A percentile compares a stretch with the other conserved stretches of the same genome.
Conservation (phyloP, 2,329 filamentous ascomycete species). For the Cytospora chrysosperma region DNA sequence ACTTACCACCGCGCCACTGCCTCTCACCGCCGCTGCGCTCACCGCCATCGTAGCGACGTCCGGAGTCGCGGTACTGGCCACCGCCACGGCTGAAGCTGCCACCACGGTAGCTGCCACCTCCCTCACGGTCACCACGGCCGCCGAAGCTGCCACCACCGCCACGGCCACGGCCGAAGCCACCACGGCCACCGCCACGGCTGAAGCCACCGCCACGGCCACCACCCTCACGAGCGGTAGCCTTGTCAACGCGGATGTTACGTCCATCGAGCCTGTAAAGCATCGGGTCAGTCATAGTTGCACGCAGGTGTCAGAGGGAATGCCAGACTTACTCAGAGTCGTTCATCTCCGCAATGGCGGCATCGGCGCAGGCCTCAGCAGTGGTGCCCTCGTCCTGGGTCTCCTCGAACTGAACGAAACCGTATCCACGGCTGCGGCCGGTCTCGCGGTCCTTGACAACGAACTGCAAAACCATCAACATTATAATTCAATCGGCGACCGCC, state of each 20-base stretch:
- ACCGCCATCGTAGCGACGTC: conserved; percentile 7
- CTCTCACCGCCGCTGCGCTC: conserved; percentile 5
- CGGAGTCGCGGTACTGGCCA: conserved; percentile 10
- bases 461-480: not conserved
- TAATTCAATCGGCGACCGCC: not conserved
- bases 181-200: conserved; percentile 2
- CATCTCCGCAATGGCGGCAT: conserved; percentile 9
- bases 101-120: conserved; percentile 14
- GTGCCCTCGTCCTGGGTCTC: not conserved
- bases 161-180: not conserved
- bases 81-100: conserved; percentile 12
- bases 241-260: conserved; percentile 13
- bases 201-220: conserved; percentile 5
- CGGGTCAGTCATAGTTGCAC: not conserved
- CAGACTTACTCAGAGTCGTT: conserved; percentile 12
- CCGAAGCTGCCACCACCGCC: conserved; percentile 5
- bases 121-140: conserved; percentile 4
- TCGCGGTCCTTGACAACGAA: conserved; percentile 14
- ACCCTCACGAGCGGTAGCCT: not conserved
- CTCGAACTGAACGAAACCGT: conserved; percentile 11
- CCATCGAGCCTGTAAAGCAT: conserved; percentile 1
- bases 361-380: not conserved
- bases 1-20: not conserved
- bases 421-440: conserved; percentile 12
- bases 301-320: too few species aligned